These are phyloP conservation scores for Plicaturopsis crispa DNA, from an alignment of 768 basidiomycete species.

Conservation along the genomic window DNA sequence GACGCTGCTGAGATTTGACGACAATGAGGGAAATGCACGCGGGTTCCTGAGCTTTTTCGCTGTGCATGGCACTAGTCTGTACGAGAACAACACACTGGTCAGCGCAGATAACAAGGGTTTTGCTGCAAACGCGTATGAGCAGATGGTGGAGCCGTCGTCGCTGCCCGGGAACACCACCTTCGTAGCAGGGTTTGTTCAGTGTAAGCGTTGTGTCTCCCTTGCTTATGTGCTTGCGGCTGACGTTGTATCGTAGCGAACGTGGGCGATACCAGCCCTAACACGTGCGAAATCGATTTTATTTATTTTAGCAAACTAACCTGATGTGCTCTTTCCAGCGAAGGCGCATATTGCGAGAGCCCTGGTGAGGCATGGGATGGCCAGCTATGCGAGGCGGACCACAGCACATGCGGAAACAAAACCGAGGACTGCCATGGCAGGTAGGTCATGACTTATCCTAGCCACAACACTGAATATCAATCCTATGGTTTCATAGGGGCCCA, in stretches of 20 bases:
- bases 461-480: slow-evolving; percentile 1
- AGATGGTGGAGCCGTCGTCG: slow-evolving; percentile 52
- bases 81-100: slow-evolving; percentile 76
- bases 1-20: slow-evolving; percentile 60
- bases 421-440: slow-evolving; percentile 68
- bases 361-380: slow-evolving; percentile 61
- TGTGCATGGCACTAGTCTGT: slow-evolving; percentile 77
- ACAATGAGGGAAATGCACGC: slow-evolving; percentile 44
- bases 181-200: slow-evolving; percentile 70
- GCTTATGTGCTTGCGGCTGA: slow-evolving; percentile 7
- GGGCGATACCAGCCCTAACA: slow-evolving; percentile 75
- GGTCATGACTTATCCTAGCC: slow-evolving; percentile 11
- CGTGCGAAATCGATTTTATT: no score
- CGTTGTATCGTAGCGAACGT: slow-evolving; percentile 51
- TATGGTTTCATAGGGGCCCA: slow-evolving; percentile 44
- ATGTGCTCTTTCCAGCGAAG: slow-evolving; percentile 36
- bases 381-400: slow-evolving; percentile 61
- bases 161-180: slow-evolving; percentile 67
- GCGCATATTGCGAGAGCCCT: slow-evolving; percentile 73
- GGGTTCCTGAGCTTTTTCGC: slow-evolving; percentile 72
- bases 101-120: slow-evolving; percentile 83
- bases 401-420: slow-evolving; percentile 66
- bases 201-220: slow-evolving; percentile 27
- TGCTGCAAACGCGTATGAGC: slow-evolving; percentile 75
- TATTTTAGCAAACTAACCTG: no score